phyloP scores from a whole-genome alignment of 345 rosid species.

The Corymbia maculata region DNA sequence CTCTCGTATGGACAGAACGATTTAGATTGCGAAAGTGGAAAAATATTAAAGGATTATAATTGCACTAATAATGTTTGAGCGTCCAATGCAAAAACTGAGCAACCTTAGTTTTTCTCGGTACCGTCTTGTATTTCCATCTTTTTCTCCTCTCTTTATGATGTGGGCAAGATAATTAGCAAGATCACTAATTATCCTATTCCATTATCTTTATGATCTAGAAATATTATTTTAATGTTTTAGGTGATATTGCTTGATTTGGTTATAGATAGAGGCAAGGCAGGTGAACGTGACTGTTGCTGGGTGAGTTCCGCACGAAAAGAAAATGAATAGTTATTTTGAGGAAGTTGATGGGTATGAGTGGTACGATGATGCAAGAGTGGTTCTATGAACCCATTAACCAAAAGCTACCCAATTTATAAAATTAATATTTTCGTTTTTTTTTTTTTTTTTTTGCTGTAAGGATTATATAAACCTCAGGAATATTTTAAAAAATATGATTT shows the following conservation, averaged over 20 bases:
- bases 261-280: background rate
- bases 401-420: background rate
- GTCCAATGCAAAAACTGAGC: background rate
- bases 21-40: background rate
- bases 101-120: background rate
- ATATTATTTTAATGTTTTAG: background rate
- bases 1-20: background rate
- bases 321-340: background rate
- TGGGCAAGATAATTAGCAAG: background rate
- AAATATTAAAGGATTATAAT: background rate
- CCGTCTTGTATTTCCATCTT: background rate
- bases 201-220: background rate
- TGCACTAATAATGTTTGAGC: background rate
- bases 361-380: background rate
- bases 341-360: background rate
- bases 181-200: background rate
- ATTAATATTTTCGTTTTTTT: background rate
- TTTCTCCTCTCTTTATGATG: background rate
- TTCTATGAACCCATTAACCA: background rate
- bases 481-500: background rate
- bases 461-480: background rate
- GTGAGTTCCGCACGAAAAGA: background rate
- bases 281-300: background rate
- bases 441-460: background rate
- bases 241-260: background rate